Percentiles rank a stretch among this genome's conserved stretches.
phyloP scores from a whole-genome alignment of 2,329 filamentous ascomycete genomes.

The Hypocrella siamensis region DNA sequence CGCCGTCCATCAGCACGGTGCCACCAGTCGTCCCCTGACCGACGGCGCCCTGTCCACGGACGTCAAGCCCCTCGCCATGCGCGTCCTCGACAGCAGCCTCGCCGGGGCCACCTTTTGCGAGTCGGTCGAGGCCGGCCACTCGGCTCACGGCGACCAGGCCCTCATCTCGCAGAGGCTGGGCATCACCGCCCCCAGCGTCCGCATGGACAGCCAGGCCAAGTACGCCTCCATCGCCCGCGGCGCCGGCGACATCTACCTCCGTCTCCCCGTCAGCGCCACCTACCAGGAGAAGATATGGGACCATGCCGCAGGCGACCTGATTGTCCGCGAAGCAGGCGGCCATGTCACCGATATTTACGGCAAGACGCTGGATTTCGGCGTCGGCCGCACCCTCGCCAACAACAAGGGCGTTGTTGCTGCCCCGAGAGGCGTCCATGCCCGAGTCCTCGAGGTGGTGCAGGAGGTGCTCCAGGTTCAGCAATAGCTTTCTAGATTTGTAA shows the following conservation, averaged over 20 bases:
- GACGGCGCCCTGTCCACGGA: constrained; percentile 27
- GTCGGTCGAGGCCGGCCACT: constrained; percentile 87
- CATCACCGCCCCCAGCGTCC: constrained; percentile 76
- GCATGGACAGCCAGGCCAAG: constrained; percentile 97
- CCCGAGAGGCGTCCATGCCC: constrained; percentile 55
- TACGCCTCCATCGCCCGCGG: constrained; percentile 91
- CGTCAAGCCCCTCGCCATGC: constrained; percentile 62
- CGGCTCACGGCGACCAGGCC: constrained; percentile 74
- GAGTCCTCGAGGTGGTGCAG: constrained; percentile 70
- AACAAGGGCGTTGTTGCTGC: constrained; percentile 94
- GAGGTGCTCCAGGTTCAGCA: constrained; percentile 45
- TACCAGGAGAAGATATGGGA: constrained; percentile 99
- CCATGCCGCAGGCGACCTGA: constrained; percentile 86
- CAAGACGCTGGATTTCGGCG: constrained; percentile 70
- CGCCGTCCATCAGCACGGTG: constrained; percentile 64
- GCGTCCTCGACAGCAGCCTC: constrained; percentile 41
- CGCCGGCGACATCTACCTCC: constrained; percentile 85
- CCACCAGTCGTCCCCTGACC: constrained; percentile 59
- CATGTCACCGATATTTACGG: constrained; percentile 81
- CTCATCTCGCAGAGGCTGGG: constrained; percentile 66
- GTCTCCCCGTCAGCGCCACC: constrained; percentile 67
- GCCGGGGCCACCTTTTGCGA: constrained; percentile 84
- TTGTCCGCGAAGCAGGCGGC: constrained; percentile 87
- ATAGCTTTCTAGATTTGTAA: constrained; percentile 3
- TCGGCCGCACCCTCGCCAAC: constrained; percentile 68